phyloP scores from a whole-genome alignment of 1,284 basidiomycete species.

The Fomitopsis pinicola region DNA sequence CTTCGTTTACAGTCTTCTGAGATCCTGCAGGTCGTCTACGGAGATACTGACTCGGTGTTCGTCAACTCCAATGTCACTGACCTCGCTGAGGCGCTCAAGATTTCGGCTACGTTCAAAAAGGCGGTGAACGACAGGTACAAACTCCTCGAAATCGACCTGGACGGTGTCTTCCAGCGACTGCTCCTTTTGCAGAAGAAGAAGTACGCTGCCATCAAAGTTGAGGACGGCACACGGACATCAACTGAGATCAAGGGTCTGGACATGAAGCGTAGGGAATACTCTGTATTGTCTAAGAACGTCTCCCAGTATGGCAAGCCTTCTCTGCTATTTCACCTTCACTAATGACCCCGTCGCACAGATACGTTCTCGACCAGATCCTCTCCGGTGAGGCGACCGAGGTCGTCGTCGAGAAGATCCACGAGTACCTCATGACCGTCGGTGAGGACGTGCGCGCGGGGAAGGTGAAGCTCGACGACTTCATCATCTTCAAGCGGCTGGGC shows the following conservation, averaged over 20 bases:
- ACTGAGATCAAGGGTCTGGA: constrained; percentile 97
- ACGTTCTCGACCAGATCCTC: constrained; percentile 85
- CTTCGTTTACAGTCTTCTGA: not conserved
- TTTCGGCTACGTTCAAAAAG: constrained; percentile 91
- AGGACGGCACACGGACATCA: constrained; percentile 69
- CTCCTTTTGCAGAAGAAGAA: constrained; percentile 98
- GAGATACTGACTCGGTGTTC: constrained; percentile 98
- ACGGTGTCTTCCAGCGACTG: constrained; percentile 91
- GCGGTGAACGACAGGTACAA: constrained; percentile 95
- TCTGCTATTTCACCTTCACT: not conserved
- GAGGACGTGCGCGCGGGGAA: constrained; percentile 75
- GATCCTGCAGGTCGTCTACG: constrained; percentile 83
- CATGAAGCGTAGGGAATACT: constrained; percentile 99
- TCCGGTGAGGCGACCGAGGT: constrained; percentile 90
- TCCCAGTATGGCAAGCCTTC: constrained; percentile 63
- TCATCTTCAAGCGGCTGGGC: constrained; percentile 92
- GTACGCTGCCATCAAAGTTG: constrained; percentile 95
- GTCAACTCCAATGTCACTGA: constrained; percentile 95
- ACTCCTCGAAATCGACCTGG: constrained; percentile 95
- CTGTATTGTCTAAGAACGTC: constrained; percentile 85
- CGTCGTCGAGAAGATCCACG: constrained; percentile 91
- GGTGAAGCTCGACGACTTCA: constrained; percentile 87
- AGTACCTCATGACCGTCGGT: constrained; percentile 78
- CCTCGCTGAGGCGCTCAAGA: constrained; percentile 84
- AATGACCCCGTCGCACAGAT: constrained; percentile 41